Conservation (phyloP, 1,139 yeast genomes). For the Nakaseomyces glabratus region DNA sequence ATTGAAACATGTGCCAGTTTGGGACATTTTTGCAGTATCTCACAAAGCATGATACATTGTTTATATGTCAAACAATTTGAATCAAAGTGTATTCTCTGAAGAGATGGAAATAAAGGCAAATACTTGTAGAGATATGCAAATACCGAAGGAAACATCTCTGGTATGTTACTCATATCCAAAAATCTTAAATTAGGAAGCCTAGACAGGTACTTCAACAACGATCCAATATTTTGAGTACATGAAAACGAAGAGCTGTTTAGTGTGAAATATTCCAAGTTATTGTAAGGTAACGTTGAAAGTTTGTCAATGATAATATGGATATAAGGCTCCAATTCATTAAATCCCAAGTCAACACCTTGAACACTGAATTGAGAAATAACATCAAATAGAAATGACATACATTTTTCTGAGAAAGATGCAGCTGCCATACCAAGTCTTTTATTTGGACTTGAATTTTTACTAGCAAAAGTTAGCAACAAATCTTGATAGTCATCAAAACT, state of each 20-base stretch:
- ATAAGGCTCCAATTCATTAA: constrained; percentile 57
- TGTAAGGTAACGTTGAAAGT: constrained; percentile 20
- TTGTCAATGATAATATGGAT: constrained; percentile 35
- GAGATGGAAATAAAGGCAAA: constrained; percentile 54
- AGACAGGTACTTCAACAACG: constrained; percentile 44
- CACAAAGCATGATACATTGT: constrained; percentile 58
- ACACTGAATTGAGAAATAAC: constrained; percentile 56
- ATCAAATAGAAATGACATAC: constrained; percentile 46
- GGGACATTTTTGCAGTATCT: constrained; percentile 59
- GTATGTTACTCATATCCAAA: constrained; percentile 67
- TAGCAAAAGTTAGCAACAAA: constrained; percentile 35
- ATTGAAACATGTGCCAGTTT: constrained; percentile 70
- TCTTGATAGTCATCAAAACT: constrained; percentile 43
- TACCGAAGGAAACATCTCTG: constrained; percentile 63
- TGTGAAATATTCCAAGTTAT: constrained; percentile 47
- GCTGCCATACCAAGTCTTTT: constrained; percentile 67
- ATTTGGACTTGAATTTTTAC: constrained; percentile 23
- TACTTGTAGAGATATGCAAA: constrained; percentile 51
- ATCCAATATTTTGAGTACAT: constrained; percentile 45
- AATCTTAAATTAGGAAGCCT: constrained; percentile 53
- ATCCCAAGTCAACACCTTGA: constrained; percentile 79
- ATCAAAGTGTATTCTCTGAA: constrained; percentile 73
- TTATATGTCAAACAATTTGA: constrained; percentile 55
- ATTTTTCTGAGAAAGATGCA: constrained; percentile 50
- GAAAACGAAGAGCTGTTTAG: constrained; percentile 57